Conservation (phyloP, 2,329 filamentous ascomycete species). For the Orbilia javanica region DNA sequence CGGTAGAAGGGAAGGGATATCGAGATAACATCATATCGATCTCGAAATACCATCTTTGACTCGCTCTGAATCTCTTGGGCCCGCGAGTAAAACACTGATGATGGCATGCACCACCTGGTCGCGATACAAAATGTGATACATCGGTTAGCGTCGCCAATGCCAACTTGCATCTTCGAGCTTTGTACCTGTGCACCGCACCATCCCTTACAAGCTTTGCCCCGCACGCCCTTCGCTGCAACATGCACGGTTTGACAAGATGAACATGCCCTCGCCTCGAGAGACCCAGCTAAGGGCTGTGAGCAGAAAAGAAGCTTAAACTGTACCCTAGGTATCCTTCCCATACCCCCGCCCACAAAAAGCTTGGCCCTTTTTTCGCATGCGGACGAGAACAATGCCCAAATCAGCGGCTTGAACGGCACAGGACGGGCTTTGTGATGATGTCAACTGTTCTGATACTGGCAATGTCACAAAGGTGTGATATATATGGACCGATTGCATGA, state of each 20-base stretch:
- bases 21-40: conserved; percentile 38
- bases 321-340: conserved; percentile 26
- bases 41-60: conserved; percentile 23
- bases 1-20: conserved; percentile 32
- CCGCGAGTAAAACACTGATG: conserved; percentile 45
- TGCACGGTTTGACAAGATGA: conserved; percentile 55
- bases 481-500: conserved; percentile 33
- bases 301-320: conserved; percentile 58
- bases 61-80: conserved; percentile 50
- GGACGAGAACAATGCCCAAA: conserved; percentile 37
- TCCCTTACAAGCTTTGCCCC: conserved; percentile 47
- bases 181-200: conserved; percentile 29
- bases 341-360: conserved; percentile 36
- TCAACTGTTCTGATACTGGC: conserved; percentile 36
- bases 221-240: conserved; percentile 43
- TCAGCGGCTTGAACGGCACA: conserved; percentile 22
- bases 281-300: conserved; percentile 31
- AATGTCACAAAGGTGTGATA: conserved; percentile 25
- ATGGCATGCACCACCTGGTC: conserved; percentile 2
- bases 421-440: conserved; percentile 42
- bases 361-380: conserved; percentile 50
- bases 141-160: conserved; percentile 50
- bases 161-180: conserved; percentile 24
- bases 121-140: conserved; percentile 43
- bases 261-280: conserved; percentile 51